Conservation (phyloP, 2,329 filamentous ascomycete species). For the Coniochaeta sp. region DNA sequence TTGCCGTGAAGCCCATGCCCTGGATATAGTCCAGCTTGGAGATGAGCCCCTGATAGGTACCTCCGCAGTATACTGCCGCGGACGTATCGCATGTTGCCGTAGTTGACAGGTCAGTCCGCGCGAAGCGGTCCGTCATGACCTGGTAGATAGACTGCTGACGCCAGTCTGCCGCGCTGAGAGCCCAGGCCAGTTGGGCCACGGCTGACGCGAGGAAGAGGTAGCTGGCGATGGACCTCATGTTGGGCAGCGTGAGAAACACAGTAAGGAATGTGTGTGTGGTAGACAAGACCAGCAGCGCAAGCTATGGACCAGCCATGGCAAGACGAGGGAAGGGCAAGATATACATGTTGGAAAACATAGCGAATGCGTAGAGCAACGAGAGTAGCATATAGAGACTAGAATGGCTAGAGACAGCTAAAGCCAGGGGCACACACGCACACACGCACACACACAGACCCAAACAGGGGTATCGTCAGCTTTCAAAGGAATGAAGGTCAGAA, state of each 20-base stretch:
- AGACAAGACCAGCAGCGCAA: neutral
- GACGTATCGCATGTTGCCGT: constrained; percentile 22
- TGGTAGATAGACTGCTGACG: constrained; percentile 34
- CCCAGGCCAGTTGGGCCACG: neutral
- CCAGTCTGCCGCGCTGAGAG: constrained; percentile 16
- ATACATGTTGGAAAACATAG: neutral
- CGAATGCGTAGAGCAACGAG: neutral
- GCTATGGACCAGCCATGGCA: neutral
- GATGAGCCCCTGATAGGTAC: constrained; percentile 38
- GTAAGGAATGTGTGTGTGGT: neutral
- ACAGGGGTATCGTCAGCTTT: neutral
- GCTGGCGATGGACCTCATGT: neutral
- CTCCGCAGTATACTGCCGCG: constrained; percentile 35
- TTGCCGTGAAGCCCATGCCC: constrained; percentile 29
- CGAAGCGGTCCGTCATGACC: constrained; percentile 35
- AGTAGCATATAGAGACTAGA: neutral
- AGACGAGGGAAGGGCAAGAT: neutral
- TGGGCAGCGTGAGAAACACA: neutral
- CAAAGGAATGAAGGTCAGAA: neutral
- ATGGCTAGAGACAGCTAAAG: too few species aligned
- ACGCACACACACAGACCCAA: neutral
- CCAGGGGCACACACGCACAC: too few species aligned
- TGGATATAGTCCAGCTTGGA: constrained; percentile 41
- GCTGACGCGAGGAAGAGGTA: constrained; percentile 2
- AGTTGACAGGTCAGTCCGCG: constrained; percentile 27